Evolutionary conservation across 2,329 filamentous ascomycete species (phyloP).

Genomic region (Fusarium algeriense): DNA sequence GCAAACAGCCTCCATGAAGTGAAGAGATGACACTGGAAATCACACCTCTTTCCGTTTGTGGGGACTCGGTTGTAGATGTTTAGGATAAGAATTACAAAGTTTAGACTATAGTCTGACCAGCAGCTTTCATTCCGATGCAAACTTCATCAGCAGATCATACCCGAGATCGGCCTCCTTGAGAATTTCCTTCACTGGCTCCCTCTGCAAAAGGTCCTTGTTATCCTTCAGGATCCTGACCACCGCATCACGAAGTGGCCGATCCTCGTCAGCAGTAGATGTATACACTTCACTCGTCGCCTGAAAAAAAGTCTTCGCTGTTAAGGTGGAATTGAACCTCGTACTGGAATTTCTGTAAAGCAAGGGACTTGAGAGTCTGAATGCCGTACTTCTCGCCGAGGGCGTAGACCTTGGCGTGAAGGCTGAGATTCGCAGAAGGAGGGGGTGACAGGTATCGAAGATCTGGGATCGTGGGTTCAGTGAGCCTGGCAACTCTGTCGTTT

Average conservation of each 20-base stretch:
- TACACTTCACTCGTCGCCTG: accelerated
- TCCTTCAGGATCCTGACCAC: not conserved
- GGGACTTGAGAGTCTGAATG: accelerated
- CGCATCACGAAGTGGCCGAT: not conserved
- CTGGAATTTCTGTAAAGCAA: accelerated
- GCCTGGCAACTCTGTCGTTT: too few species aligned
- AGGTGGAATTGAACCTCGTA: accelerated
- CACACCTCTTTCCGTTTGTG: too few species aligned
- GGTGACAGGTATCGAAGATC: too few species aligned
- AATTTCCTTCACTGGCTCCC: accelerated
- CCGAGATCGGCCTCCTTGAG: accelerated
- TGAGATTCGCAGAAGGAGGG: too few species aligned
- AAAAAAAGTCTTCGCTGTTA: not conserved
- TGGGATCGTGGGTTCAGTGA: too few species aligned
- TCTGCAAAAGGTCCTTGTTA: accelerated
- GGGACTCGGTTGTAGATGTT: too few species aligned
- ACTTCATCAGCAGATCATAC: not conserved
- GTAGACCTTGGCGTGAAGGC: not conserved
- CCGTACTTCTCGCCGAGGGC: not conserved
- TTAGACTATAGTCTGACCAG: too few species aligned
- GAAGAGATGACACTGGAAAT: not conserved
- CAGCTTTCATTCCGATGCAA: not conserved
- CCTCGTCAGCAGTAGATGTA: not conserved
- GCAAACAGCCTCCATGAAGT: accelerated
- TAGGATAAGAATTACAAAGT: too few species aligned